phyloP scores from a whole-genome alignment of 2,329 filamentous ascomycete species.

The Aspergillus versicolor region DNA sequence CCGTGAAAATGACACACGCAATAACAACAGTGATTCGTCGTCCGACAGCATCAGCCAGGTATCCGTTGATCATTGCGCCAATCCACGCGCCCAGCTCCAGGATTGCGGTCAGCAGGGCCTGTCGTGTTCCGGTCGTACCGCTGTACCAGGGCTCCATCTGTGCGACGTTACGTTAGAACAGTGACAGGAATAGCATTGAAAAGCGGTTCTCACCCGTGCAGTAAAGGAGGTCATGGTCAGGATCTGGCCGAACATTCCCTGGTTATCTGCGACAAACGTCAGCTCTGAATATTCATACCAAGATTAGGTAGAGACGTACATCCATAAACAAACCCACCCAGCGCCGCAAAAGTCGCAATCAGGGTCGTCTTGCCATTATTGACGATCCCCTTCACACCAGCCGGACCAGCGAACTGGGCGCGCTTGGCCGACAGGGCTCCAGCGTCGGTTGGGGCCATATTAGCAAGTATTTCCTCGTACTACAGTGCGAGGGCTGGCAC shows the following conservation, averaged over 20 bases:
- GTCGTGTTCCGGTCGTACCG: constrained; percentile 9
- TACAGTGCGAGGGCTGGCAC: no score
- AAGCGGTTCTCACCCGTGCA: constrained; percentile 33
- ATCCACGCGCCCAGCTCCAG: constrained; percentile 42
- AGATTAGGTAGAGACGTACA: constrained; percentile 35
- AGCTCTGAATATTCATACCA: background rate
- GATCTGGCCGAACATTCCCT: constrained; percentile 74
- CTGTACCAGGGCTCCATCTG: constrained; percentile 23
- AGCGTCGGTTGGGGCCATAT: no score
- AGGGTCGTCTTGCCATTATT: constrained; percentile 47
- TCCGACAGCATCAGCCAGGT: constrained; percentile 37
- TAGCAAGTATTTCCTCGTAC: no score
- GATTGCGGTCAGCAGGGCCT: constrained; percentile 41
- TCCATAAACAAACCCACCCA: constrained; percentile 60
- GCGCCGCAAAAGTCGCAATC: constrained; percentile 55
- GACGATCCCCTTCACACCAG: background rate
- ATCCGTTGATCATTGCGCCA: constrained; percentile 38
- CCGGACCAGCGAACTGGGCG: background rate
- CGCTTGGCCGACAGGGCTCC: background rate
- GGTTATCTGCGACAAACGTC: constrained; percentile 52
- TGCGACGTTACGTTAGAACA: constrained; percentile 13
- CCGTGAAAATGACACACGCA: constrained; percentile 34
- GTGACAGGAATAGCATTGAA: no score
- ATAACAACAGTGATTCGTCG: constrained; percentile 35
- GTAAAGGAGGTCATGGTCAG: constrained; percentile 51